Percentiles rank a stretch among this genome's conserved stretches.
These are phyloP conservation scores for Anthracocystis walkeri DNA, from an alignment of 1,284 basidiomycete species.

Conservation along the genomic window DNA sequence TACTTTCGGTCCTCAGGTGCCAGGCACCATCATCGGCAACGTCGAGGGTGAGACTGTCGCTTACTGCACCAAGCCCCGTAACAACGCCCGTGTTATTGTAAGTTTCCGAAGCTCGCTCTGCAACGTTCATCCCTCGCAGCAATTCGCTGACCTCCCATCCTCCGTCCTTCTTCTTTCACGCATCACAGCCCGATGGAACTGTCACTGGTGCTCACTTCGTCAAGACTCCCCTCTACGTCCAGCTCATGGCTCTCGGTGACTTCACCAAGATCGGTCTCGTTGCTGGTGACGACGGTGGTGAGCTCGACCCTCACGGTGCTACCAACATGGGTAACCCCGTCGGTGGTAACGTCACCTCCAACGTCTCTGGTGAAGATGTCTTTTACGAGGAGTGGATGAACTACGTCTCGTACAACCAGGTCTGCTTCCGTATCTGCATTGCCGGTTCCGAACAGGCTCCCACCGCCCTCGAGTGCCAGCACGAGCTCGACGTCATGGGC, in stretches of 20 bases:
- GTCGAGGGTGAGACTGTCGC: slow-evolving; percentile 78
- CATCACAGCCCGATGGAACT: slow-evolving; percentile 60
- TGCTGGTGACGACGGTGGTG: slow-evolving; percentile 63
- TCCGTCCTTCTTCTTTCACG: neutral
- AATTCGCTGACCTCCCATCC: neutral
- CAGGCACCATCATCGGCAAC: slow-evolving; percentile 74
- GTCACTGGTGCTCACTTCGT: slow-evolving; percentile 68
- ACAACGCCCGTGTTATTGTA: slow-evolving; percentile 68
- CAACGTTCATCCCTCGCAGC: no score
- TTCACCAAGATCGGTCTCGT: slow-evolving; percentile 67
- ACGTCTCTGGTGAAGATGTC: slow-evolving; percentile 72
- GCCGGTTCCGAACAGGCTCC: slow-evolving; percentile 59
- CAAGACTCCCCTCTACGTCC: slow-evolving; percentile 70
- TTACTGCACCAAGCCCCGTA: slow-evolving; percentile 76
- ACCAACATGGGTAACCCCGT: slow-evolving; percentile 72
- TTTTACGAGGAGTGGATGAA: slow-evolving; percentile 73
- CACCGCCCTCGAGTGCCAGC: slow-evolving; percentile 64
- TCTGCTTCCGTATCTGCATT: slow-evolving; percentile 69
- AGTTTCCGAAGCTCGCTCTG: no score
- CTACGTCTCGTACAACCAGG: slow-evolving; percentile 63
- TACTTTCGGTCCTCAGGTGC: slow-evolving; percentile 70
- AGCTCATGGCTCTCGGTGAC: slow-evolving; percentile 71
- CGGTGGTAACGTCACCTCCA: slow-evolving; percentile 73
- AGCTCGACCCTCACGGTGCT: slow-evolving; percentile 69
- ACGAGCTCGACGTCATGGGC: slow-evolving; percentile 68